phyloP scores from a whole-genome alignment of 148 eudicot species.

The Pharnaceum exiguum region DNA sequence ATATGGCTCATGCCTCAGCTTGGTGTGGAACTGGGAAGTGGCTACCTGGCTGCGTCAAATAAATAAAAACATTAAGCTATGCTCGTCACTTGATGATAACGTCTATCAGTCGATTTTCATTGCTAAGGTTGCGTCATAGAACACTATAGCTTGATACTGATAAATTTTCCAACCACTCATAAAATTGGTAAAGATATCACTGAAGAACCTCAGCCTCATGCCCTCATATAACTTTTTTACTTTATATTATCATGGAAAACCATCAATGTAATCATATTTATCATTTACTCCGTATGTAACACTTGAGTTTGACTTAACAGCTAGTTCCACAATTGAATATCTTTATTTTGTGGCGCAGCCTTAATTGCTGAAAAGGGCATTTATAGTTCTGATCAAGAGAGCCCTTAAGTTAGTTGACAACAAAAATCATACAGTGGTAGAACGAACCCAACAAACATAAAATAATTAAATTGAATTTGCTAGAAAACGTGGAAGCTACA shows the following conservation, averaged over 20 bases:
- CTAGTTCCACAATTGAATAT: background rate
- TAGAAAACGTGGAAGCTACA: slow-evolving; percentile 8
- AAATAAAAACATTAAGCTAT: no score
- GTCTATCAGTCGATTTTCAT: background rate
- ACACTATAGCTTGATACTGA: background rate
- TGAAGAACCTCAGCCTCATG: background rate
- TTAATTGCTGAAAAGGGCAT: background rate
- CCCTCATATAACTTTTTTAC: background rate
- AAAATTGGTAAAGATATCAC: background rate
- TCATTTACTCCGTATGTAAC: background rate
- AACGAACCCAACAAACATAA: no score
- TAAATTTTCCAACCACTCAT: background rate
- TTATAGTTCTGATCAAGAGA: background rate
- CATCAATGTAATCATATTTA: background rate
- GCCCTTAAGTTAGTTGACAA: slow-evolving; percentile 13
- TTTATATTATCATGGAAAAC: background rate
- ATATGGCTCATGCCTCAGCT: no score
- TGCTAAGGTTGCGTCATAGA: slow-evolving; percentile 6
- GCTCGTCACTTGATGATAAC: background rate
- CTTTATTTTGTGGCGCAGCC: background rate
- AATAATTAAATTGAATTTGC: background rate
- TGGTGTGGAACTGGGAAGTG: no score
- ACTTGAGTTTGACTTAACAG: background rate
- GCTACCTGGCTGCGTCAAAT: no score
- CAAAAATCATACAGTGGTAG: no score